phyloP scores from a whole-genome alignment of 2,329 filamentous ascomycete genomes.

The Pseudogymnoascus sp. region DNA sequence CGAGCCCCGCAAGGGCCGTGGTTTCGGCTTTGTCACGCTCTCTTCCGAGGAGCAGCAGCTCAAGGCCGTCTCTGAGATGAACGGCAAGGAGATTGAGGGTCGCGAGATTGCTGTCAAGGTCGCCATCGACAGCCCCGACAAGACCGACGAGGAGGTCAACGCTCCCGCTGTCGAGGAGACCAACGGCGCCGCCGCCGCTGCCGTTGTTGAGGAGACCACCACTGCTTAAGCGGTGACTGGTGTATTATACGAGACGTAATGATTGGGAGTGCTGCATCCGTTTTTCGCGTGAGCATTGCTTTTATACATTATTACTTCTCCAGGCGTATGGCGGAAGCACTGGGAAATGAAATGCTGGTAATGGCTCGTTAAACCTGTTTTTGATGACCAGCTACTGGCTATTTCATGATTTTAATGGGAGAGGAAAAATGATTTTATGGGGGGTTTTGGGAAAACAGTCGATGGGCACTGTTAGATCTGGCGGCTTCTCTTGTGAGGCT shows the following conservation, averaged over 20 bases:
- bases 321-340: slow-evolving; percentile 1
- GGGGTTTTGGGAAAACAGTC: not conserved
- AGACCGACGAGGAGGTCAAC: slow-evolving; percentile 79
- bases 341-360: slow-evolving; percentile 9
- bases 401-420: not conserved
- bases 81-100: slow-evolving; percentile 97
- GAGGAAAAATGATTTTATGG: not conserved
- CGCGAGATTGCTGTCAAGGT: slow-evolving; percentile 99
- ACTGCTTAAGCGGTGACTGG: slow-evolving; percentile 8
- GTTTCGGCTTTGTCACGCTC: slow-evolving; percentile 96
- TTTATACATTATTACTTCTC: slow-evolving; percentile 5
- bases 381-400: not conserved
- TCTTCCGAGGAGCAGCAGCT: slow-evolving; percentile 92
- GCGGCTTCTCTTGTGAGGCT: not conserved
- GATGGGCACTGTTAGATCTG: not conserved
- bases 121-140: slow-evolving; percentile 97
- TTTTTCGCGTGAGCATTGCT: not conserved
- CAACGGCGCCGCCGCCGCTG: slow-evolving; percentile 15
- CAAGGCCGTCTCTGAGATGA: slow-evolving; percentile 97
- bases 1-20: slow-evolving; percentile 97
- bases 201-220: slow-evolving; percentile 17
- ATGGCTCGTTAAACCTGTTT: not conserved
- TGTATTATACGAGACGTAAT: not conserved
- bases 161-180: slow-evolving; percentile 39
- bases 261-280: not conserved